Evolutionary conservation across 495 filamentous ascomycete genomes (phyloP), one percentile per base, ranked within the genome.

Genomic region (Hypoxylon crocopeplum): DNA sequence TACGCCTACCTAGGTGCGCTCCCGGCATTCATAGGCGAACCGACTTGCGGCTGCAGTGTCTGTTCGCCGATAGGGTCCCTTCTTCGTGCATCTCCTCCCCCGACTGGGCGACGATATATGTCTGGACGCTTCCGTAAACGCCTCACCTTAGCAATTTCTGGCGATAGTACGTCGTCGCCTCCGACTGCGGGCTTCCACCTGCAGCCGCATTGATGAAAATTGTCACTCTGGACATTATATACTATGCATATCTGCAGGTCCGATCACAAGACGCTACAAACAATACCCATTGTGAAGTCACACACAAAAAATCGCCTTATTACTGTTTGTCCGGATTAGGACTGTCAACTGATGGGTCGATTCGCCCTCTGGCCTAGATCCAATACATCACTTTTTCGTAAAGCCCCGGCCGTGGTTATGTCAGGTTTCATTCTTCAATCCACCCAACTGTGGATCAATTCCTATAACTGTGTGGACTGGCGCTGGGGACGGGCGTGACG

Each of bases 241-340:
- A 24, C 27, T 47, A 21, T 48, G 37, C 38, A 44, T 50, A 38
- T 49, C 42, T 64, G 60, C 60, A 64, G 60, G 60, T 64, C 60
- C 60, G 48, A 45, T 54, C 60, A 64, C 60, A 64, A 30, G n/a
- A 48, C 33, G 33, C 33, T 22, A 30, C 36, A 38, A 44, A 40
- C 39, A 8, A 36, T 34, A n/a, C 36, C n/a, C 10, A 36, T 30
- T 29, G 22, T 42, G 27, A 48, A 48, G 52, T 48, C 47, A 21
- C 42, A 46, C 48, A 13, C n/a, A n/a, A n/a, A 24, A 29, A 29
- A 27, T 38, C 50, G 46, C 40, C 59, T 53, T 63, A 41, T 52
- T 24, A 47, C 50, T 20, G 42, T 38, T 17, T 59, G 27, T 47
- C 39, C 25, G 30, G 25, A 37, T 36, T 48, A 40, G 59, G 19